A percentile compares a stretch with the other conserved stretches of the same genome.
phyloP scores from a whole-genome alignment of 768 basidiomycete species.

The Lentinula sp. region DNA sequence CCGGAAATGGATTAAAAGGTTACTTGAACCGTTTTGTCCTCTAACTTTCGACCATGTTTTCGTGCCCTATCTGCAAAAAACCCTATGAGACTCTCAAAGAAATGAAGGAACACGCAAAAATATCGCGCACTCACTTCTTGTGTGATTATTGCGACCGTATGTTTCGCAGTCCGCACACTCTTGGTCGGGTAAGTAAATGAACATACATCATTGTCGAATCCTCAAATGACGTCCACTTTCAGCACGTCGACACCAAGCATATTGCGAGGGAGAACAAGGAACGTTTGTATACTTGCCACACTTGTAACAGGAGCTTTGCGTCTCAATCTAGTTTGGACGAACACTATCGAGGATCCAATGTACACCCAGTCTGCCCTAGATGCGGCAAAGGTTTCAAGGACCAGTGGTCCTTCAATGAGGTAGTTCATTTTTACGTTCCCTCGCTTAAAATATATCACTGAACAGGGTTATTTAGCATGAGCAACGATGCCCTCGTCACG shows the following conservation, averaged over 20 bases:
- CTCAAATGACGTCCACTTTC: background rate
- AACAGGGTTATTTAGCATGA: background rate
- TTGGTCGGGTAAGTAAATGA: background rate
- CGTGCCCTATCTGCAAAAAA: background rate
- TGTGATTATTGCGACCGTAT: background rate
- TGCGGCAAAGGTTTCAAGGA: constrained; percentile 1
- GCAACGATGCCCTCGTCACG: background rate
- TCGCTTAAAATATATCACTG: background rate
- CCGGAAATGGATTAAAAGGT: background rate
- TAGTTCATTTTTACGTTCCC: background rate
- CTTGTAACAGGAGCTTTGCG: background rate
- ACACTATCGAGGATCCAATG: constrained; percentile 2
- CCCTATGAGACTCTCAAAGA: background rate
- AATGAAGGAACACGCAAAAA: background rate
- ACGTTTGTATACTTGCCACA: background rate
- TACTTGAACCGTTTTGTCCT: background rate
- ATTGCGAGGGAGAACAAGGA: too few relatives aligned
- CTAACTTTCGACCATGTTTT: background rate
- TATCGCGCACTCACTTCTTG: background rate
- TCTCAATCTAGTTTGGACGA: background rate
- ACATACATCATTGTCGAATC: background rate
- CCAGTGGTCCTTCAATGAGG: background rate
- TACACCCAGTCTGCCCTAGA: background rate
- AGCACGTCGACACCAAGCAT: background rate
- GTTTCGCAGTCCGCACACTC: background rate